Conservation (phyloP, 306 rosid genomes). For the Castanospermum australe region DNA sequence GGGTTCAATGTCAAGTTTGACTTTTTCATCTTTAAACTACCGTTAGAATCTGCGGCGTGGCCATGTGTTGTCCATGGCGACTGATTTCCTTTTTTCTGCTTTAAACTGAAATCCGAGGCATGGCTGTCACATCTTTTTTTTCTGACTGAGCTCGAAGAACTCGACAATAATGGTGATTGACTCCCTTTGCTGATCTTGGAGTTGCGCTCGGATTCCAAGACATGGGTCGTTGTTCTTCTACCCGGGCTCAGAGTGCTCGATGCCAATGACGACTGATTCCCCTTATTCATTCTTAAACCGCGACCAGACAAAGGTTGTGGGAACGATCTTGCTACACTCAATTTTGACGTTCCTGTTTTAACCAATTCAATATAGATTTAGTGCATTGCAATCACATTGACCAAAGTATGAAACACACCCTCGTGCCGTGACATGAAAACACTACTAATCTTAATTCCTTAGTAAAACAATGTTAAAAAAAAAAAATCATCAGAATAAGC, state of each 20-base stretch:
- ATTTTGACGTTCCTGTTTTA: conserved; percentile 36
- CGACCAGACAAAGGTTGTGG: conserved; percentile 36
- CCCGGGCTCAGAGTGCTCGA: conserved; percentile 35
- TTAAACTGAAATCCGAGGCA: conserved; percentile 9
- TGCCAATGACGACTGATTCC: conserved; percentile 24
- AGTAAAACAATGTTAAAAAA: not conserved
- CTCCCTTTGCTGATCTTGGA: conserved; percentile 20
- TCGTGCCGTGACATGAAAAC: not conserved
- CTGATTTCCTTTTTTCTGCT: not conserved
- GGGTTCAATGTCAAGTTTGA: not conserved
- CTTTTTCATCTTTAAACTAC: conserved; percentile 6
- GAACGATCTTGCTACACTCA: conserved; percentile 22
- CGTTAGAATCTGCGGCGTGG: not conserved
- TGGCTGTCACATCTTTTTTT: not conserved
- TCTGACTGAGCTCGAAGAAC: conserved; percentile 10
- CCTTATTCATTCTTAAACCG: conserved; percentile 31
- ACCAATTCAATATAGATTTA: conserved; percentile 19
- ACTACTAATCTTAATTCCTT: not conserved
- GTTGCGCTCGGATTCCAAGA: conserved; percentile 37
- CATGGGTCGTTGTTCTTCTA: conserved; percentile 31
- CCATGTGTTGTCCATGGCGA: not conserved
- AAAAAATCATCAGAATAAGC: not conserved
- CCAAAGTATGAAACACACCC: not conserved
- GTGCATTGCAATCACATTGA: not conserved
- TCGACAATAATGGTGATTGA: not conserved